Percentiles rank a stretch among this genome's conserved stretches.
Evolutionary conservation across 805 yeast species (phyloP).

Genomic region (Metahyphopichia silvanorum): DNA sequence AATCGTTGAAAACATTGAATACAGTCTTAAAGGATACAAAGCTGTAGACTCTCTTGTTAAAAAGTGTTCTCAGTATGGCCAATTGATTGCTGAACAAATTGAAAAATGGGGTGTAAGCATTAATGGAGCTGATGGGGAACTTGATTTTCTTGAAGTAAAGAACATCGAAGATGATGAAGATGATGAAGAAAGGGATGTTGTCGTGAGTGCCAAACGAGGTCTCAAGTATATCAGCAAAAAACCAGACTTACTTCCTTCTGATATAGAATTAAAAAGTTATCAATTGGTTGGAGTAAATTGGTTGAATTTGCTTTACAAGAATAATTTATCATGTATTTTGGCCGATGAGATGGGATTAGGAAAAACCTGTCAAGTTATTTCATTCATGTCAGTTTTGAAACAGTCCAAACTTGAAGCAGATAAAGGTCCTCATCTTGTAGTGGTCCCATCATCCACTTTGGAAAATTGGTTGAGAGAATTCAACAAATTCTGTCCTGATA

Average conservation of each 20-base stretch:
- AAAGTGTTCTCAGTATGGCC: slow-evolving; percentile 77
- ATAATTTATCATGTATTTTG: slow-evolving; percentile 81
- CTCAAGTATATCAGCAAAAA: slow-evolving; percentile 57
- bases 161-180: slow-evolving; percentile 24
- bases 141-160: slow-evolving; percentile 54
- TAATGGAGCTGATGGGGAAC: slow-evolving; percentile 61
- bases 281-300: slow-evolving; percentile 98
- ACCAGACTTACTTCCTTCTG: slow-evolving; percentile 64
- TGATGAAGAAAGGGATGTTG: slow-evolving; percentile 29
- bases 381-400: slow-evolving; percentile 84
- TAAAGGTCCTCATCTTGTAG: slow-evolving; percentile 83
- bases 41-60: slow-evolving; percentile 93
- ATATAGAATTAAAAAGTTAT: slow-evolving; percentile 73
- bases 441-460: slow-evolving; percentile 93
- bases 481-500: slow-evolving; percentile 76
- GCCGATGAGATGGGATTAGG: slow-evolving; percentile 99
- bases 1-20: slow-evolving; percentile 65
- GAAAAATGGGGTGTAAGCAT: slow-evolving; percentile 84
- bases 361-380: slow-evolving; percentile 92
- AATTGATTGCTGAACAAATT: slow-evolving; percentile 66
- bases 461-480: slow-evolving; percentile 98
- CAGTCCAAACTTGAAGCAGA: slow-evolving; percentile 39
- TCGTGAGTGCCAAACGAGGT: slow-evolving; percentile 16
- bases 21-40: slow-evolving; percentile 79
- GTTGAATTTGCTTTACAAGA: slow-evolving; percentile 76